These are phyloP conservation scores for Monilinia fructicola DNA, from an alignment of 2,329 filamentous ascomycete species.

Conservation along the genomic window DNA sequence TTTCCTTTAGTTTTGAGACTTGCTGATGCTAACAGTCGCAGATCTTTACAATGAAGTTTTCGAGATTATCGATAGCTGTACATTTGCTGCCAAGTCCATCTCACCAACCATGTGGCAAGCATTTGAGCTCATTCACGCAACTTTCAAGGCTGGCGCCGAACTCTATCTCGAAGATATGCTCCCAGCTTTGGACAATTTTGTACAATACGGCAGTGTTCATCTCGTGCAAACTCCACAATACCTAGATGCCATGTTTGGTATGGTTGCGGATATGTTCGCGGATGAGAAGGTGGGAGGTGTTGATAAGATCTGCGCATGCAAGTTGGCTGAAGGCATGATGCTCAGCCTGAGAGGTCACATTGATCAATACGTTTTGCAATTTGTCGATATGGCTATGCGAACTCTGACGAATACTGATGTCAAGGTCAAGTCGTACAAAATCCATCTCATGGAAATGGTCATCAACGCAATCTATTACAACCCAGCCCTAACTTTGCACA, in stretches of 20 bases:
- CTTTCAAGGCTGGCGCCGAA: constrained; percentile 95
- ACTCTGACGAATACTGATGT: constrained; percentile 73
- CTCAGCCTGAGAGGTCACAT: constrained; percentile 86
- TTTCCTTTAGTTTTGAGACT: constrained; percentile 4
- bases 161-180: constrained; percentile 99
- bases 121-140: constrained; percentile 93
- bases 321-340: constrained; percentile 96
- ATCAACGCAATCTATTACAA: constrained; percentile 99
- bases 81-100: constrained; percentile 93
- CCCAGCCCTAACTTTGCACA: constrained; percentile 75
- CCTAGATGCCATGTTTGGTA: constrained; percentile 82
- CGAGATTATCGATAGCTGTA: constrained; percentile 99
- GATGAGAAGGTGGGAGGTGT: constrained; percentile 91
- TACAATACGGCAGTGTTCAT: constrained; percentile 82
- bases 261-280: constrained; percentile 93
- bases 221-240: constrained; percentile 83
- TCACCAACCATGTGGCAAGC: constrained; percentile 98
- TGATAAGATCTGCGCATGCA: constrained; percentile 95
- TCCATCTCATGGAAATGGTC: constrained; percentile 98
- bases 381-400: constrained; percentile 83
- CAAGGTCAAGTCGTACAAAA: constrained; percentile 89
- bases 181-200: constrained; percentile 95
- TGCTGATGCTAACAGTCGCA: constrained; percentile 41
- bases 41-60: constrained; percentile 98
- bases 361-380: constrained; percentile 83